Percentiles rank a stretch among this genome's conserved stretches.
Evolutionary conservation across 129 eudicot species (phyloP).

Genomic region (Artemisia argyi): DNA sequence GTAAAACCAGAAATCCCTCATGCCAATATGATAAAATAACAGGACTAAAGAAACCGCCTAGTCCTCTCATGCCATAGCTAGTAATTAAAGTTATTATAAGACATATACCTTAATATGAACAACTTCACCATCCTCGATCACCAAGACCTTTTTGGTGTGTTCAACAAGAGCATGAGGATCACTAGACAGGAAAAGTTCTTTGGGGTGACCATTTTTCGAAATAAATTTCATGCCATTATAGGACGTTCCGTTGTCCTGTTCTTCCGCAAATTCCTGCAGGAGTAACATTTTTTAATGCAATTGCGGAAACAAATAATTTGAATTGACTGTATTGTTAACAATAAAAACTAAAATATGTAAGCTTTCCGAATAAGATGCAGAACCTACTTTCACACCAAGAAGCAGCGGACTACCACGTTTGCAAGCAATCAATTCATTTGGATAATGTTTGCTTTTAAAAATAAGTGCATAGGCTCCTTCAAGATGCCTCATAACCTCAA

Average conservation of each 20-base stretch:
- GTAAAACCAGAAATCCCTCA: neutral
- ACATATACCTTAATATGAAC: constrained; percentile 76
- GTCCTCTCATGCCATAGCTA: too few species aligned
- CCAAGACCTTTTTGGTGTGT: constrained; percentile 91
- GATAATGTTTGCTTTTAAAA: constrained; percentile 91
- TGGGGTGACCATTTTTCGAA: constrained; percentile 72
- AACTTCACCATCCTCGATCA: constrained; percentile 93
- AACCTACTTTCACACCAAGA: constrained; percentile 95
- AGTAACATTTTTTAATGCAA: constrained; percentile 13
- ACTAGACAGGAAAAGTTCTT: constrained; percentile 88
- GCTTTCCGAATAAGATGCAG: constrained; percentile 5
- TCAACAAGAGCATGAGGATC: constrained; percentile 95
- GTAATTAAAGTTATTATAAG: neutral
- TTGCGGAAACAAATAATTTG: neutral
- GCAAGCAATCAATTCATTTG: constrained; percentile 96
- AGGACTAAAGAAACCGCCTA: too few species aligned
- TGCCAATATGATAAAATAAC: too few species aligned
- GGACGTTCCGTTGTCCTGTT: constrained; percentile 48
- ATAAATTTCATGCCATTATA: constrained; percentile 62
- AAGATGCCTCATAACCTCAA: constrained; percentile 97
- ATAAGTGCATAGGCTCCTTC: constrained; percentile 99
- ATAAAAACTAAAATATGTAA: neutral
- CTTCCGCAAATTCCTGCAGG: constrained; percentile 65
- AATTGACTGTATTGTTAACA: neutral
- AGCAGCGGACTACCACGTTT: constrained; percentile 98